phyloP scores from a whole-genome alignment of 805 yeast species.

The Candida hispaniensis region DNA sequence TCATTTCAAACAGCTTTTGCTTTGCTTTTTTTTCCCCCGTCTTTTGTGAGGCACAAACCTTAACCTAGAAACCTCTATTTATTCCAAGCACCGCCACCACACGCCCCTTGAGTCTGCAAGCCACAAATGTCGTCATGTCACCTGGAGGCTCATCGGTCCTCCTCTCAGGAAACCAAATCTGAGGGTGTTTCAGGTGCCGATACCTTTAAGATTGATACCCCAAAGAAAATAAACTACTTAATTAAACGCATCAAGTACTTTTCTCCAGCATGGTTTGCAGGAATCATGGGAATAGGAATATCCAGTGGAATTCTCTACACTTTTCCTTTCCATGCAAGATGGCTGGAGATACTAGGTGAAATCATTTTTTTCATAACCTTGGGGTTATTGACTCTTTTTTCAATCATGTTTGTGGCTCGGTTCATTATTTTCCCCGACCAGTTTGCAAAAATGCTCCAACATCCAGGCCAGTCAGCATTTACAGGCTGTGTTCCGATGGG shows the following conservation, averaged over 20 bases:
- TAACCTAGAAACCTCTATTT: no score
- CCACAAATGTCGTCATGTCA: no score
- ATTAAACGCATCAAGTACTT: slow-evolving; percentile 21
- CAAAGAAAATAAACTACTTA: slow-evolving; percentile 9
- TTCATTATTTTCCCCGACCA: slow-evolving; percentile 33
- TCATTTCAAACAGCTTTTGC: no score
- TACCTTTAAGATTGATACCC: no score
- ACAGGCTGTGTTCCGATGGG: slow-evolving; percentile 83
- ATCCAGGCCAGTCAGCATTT: slow-evolving; percentile 45
- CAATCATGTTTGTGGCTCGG: slow-evolving; percentile 35
- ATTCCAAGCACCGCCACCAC: no score
- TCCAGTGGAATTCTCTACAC: slow-evolving; percentile 47
- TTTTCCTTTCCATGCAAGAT: slow-evolving; percentile 54
- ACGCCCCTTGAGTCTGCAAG: no score
- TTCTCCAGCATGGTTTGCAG: slow-evolving; percentile 44
- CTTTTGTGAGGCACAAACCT: no score
- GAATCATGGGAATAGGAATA: slow-evolving; percentile 83
- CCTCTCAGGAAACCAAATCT: no score
- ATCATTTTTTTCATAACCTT: slow-evolving; percentile 53
- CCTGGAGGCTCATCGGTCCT: no score
- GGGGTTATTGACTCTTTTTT: slow-evolving; percentile 34
- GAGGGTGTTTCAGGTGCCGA: no score
- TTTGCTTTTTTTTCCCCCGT: no score
- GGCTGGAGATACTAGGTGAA: slow-evolving; percentile 49
- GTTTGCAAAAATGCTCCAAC: slow-evolving; percentile 28